phyloP scores from a whole-genome alignment of 495 filamentous ascomycete genomes.

The Podospora comata region DNA sequence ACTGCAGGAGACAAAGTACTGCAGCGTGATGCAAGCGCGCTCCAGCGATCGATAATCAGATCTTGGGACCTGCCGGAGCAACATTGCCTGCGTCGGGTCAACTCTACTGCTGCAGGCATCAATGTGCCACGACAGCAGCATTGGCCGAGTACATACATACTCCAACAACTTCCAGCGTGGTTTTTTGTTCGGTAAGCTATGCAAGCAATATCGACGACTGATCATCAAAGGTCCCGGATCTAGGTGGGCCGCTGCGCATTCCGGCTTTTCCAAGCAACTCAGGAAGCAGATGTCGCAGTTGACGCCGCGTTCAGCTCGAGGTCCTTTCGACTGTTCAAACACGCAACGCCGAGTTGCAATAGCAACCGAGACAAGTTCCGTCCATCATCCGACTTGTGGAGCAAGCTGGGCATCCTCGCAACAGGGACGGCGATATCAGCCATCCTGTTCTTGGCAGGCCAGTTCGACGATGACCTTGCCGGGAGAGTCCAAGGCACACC shows the following conservation, averaged over 20 bases:
- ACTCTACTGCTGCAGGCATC: slow-evolving; percentile 20
- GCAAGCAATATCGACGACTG: background rate
- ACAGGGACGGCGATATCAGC: background rate
- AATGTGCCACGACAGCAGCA: slow-evolving; percentile 12
- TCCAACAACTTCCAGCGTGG: background rate
- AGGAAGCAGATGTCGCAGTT: background rate
- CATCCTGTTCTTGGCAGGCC: slow-evolving; percentile 11
- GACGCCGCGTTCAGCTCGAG: slow-evolving; percentile 5
- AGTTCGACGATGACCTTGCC: background rate
- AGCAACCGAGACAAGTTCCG: background rate
- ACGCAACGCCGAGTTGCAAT: background rate
- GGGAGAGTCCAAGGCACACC: slow-evolving; percentile 6
- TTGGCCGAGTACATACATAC: slow-evolving; percentile 1
- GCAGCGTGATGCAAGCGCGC: slow-evolving; percentile 5
- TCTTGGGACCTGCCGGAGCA: slow-evolving; percentile 10
- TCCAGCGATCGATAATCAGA: slow-evolving; percentile 10
- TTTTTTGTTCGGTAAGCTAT: slow-evolving; percentile 5
- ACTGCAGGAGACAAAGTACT: background rate
- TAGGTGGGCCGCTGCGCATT: background rate
- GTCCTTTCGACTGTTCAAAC: background rate
- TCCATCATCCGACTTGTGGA: slow-evolving; percentile 2
- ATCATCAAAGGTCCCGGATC: slow-evolving; percentile 1
- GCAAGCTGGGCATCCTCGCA: background rate
- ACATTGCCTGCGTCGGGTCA: slow-evolving; percentile 10
- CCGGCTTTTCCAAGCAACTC: background rate